Conservation (phyloP, 2,329 filamentous ascomycete genomes). For the Epichloe scottii region DNA sequence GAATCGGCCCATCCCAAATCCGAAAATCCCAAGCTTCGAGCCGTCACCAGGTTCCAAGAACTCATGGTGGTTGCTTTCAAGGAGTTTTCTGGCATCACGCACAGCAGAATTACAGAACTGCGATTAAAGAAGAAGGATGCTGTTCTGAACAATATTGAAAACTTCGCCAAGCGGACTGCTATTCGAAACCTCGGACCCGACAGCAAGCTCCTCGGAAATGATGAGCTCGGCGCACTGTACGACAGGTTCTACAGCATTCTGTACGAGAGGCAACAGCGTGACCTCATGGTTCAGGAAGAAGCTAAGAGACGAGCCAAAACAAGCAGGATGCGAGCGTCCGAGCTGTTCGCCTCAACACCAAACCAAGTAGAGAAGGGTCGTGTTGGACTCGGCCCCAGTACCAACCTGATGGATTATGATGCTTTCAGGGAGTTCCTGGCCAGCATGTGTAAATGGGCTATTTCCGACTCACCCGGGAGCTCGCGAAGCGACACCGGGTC, state of each 20-base stretch:
- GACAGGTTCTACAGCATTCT: slow-evolving; percentile 87
- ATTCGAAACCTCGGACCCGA: slow-evolving; percentile 93
- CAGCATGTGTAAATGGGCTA: slow-evolving; percentile 81
- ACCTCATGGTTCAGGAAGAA: slow-evolving; percentile 65
- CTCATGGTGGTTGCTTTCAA: slow-evolving; percentile 99
- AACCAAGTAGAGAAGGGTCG: slow-evolving; percentile 66
- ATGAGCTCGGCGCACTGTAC: slow-evolving; percentile 82
- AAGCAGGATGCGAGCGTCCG: slow-evolving; percentile 30
- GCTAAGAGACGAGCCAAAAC: slow-evolving; percentile 52
- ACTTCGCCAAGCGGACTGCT: slow-evolving; percentile 90
- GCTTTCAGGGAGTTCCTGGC: slow-evolving; percentile 91
- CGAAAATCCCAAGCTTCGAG: slow-evolving; percentile 85
- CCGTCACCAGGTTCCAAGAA: slow-evolving; percentile 92
- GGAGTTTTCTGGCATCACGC: slow-evolving; percentile 91
- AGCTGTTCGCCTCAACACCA: slow-evolving; percentile 22
- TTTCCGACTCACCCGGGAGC: slow-evolving; percentile 67
- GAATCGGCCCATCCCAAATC: slow-evolving; percentile 94
- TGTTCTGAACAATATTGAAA: slow-evolving; percentile 92
- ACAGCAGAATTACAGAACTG: slow-evolving; percentile 80
- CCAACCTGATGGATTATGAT: slow-evolving; percentile 93
- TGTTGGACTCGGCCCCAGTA: slow-evolving; percentile 78
- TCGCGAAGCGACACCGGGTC: slow-evolving; percentile 34
- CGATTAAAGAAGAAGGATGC: slow-evolving; percentile 87
- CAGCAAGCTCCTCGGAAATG: slow-evolving; percentile 76
- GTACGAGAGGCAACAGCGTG: slow-evolving; percentile 81